Conservation (phyloP, 495 filamentous ascomycete genomes). For the Friedmanniomyces simplex region DNA sequence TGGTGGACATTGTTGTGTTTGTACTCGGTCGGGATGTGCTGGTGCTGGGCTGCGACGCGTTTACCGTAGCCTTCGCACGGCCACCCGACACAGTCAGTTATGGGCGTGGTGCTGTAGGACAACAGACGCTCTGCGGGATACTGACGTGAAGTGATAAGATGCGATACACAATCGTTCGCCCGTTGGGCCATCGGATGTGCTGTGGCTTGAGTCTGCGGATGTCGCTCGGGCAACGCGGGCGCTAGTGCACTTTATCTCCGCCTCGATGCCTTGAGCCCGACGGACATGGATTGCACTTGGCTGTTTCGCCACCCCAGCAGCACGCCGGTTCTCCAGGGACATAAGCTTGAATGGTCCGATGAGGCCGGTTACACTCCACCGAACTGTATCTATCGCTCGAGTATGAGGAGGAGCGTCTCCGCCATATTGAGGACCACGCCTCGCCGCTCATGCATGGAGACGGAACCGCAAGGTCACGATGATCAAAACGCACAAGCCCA, state of each 20-base stretch:
- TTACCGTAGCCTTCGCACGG: not conserved
- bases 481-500: conserved; percentile 13
- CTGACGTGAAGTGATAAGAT: not conserved
- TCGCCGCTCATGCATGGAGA: no score
- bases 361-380: no score
- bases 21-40: no score
- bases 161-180: not conserved
- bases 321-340: no score
- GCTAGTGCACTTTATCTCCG: not conserved
- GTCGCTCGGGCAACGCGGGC: not conserved
- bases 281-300: not conserved
- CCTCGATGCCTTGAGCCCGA: not conserved
- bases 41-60: not conserved
- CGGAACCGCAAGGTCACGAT: no score
- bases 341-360: no score
- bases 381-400: no score
- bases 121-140: not conserved
- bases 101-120: not conserved
- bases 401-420: no score
- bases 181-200: not conserved
- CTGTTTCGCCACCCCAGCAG: not conserved
- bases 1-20: conserved; percentile 5
- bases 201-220: not conserved
- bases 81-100: not conserved
- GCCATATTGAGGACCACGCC: no score